Evolutionary conservation across 768 basidiomycete species (phyloP).

Genomic region (Mycena leptocephala): DNA sequence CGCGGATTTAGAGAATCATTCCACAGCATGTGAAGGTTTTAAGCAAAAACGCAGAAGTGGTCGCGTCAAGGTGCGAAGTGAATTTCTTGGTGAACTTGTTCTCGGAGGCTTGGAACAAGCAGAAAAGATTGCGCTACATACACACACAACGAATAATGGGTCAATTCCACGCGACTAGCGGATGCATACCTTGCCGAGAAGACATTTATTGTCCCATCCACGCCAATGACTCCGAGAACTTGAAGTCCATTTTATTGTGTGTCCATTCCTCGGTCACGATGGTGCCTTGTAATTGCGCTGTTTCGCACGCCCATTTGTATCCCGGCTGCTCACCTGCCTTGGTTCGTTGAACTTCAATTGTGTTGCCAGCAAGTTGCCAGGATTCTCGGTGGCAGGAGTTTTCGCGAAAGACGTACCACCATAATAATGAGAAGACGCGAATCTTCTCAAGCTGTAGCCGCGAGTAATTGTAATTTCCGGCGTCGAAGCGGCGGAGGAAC

Average conservation of each 20-base stretch:
- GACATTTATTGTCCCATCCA: neutral
- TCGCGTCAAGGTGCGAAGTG: neutral
- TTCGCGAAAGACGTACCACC: neutral
- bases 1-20: neutral
- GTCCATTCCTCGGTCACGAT: conserved; percentile 1
- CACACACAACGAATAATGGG: too few relatives aligned
- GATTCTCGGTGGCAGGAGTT: neutral
- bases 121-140: too few relatives aligned
- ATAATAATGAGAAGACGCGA: too few relatives aligned
- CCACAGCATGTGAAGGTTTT: neutral
- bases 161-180: neutral
- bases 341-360: neutral
- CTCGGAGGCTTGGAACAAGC: neutral
- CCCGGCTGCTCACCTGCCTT: neutral
- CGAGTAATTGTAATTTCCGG: too few relatives aligned
- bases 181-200: neutral
- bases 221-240: neutral
- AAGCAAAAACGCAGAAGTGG: neutral
- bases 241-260: neutral
- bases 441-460: too few relatives aligned
- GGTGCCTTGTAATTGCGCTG: neutral
- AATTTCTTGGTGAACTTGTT: neutral
- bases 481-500: neutral
- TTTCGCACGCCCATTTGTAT: neutral
- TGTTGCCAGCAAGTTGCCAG: neutral